Evolutionary conservation across 768 basidiomycete genomes (phyloP).

Genomic region (Hericium rajendrae): DNA sequence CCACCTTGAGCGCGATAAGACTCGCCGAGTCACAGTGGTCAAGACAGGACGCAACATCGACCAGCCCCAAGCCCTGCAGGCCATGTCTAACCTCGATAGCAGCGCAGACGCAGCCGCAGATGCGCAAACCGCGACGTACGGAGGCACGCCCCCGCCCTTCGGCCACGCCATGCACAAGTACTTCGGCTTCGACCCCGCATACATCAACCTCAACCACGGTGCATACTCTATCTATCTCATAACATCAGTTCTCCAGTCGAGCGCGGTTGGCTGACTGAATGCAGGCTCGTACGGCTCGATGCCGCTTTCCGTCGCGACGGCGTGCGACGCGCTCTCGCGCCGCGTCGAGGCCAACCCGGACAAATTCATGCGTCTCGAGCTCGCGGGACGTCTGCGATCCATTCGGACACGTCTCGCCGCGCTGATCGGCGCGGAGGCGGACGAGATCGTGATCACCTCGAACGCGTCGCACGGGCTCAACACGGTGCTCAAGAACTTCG

Average conservation of each 20-base stretch:
- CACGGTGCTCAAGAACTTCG: slow-evolving; percentile 57
- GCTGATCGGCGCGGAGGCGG: slow-evolving; percentile 40
- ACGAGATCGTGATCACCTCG: slow-evolving; percentile 48
- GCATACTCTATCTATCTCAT: neutral
- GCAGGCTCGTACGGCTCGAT: slow-evolving; percentile 53
- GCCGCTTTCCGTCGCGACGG: slow-evolving; percentile 40
- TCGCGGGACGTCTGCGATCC: slow-evolving; percentile 24
- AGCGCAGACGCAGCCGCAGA: neutral
- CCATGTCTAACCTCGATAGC: no score
- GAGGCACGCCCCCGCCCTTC: slow-evolving; percentile 32
- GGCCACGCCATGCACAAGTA: slow-evolving; percentile 46
- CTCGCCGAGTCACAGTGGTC: no score
- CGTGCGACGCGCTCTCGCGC: slow-evolving; percentile 32
- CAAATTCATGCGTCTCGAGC: slow-evolving; percentile 37
- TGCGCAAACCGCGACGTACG: neutral
- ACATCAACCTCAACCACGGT: slow-evolving; percentile 63
- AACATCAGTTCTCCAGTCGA: no score
- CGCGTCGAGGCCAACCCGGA: slow-evolving; percentile 48
- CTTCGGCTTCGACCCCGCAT: slow-evolving; percentile 47
- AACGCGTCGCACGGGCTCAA: slow-evolving; percentile 61
- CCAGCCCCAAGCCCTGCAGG: no score
- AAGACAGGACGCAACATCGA: no score
- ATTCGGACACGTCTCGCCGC: slow-evolving; percentile 37
- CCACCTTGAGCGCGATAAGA: no score
- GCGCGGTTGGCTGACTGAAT: neutral